A percentile compares a stretch with the other conserved stretches of the same genome.
phyloP scores from a whole-genome alignment of 2,329 filamentous ascomycete species.

The Phoma sp. region DNA sequence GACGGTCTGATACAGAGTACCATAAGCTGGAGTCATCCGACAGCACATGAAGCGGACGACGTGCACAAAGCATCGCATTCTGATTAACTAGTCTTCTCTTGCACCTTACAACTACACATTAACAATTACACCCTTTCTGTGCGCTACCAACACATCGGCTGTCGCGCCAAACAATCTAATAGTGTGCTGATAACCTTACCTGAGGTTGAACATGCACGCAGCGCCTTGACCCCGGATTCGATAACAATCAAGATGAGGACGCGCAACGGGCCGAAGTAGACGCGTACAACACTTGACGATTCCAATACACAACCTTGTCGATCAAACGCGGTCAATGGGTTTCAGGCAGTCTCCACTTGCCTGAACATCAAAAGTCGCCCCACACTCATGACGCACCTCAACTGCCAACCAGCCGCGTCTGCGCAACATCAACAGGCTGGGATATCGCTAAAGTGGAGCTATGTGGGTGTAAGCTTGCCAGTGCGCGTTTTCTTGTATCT shows the following conservation, averaged over 20 bases:
- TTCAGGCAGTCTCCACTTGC: slow-evolving; percentile 13
- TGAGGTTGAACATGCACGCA: background rate
- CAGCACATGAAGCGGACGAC: background rate
- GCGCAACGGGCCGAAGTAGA: slow-evolving; percentile 13
- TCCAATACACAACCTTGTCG: slow-evolving; percentile 4
- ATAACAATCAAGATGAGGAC: background rate
- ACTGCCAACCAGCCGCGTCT: slow-evolving; percentile 10
- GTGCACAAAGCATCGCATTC: background rate
- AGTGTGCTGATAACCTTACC: background rate
- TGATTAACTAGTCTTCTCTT: background rate
- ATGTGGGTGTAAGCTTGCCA: slow-evolving; percentile 11
- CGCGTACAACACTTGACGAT: slow-evolving; percentile 13
- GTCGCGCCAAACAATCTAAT: background rate
- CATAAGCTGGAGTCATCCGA: slow-evolving; percentile 9
- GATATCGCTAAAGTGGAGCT: slow-evolving; percentile 10
- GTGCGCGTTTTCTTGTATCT: slow-evolving; percentile 9
- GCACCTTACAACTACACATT: background rate
- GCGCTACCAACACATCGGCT: background rate
- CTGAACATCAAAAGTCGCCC: slow-evolving; percentile 13
- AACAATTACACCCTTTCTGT: background rate
- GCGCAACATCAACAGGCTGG: slow-evolving; percentile 10
- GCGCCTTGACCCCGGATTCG: background rate
- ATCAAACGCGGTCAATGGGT: slow-evolving; percentile 19
- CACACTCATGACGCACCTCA: slow-evolving; percentile 14
- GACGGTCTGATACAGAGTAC: slow-evolving; percentile 2